Evolutionary conservation across 2,329 filamentous ascomycete genomes (phyloP).

Genomic region (Penicillium sp.): DNA sequence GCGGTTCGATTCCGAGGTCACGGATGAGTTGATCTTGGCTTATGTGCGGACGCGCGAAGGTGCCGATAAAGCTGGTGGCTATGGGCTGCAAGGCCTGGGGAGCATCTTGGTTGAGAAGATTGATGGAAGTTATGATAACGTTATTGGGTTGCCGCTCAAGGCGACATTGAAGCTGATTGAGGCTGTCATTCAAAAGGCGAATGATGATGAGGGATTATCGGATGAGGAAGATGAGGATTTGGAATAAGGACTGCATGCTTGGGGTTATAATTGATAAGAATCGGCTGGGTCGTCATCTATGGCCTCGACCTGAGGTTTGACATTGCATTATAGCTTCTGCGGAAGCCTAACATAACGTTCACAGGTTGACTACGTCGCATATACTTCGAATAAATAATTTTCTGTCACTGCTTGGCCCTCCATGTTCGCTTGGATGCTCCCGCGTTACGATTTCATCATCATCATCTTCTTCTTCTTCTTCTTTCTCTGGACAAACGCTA

Average conservation of each 20-base stretch:
- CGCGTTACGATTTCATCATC: no score
- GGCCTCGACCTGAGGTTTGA: not conserved
- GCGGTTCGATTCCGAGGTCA: conserved; percentile 73
- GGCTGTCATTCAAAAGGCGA: conserved; percentile 77
- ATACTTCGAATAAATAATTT: no score
- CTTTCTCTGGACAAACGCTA: no score
- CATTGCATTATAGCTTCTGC: not conserved
- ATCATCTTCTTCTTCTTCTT: no score
- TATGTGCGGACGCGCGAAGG: conserved; percentile 77
- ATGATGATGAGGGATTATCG: conserved; percentile 60
- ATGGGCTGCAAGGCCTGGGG: conserved; percentile 87
- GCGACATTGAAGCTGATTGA: conserved; percentile 80
- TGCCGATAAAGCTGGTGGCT: conserved; percentile 93
- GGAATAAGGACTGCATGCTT: conserved; percentile 4
- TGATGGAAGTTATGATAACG: conserved; percentile 89
- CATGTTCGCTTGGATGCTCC: no score
- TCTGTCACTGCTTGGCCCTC: no score
- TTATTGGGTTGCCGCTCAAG: conserved; percentile 84
- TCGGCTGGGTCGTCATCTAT: not conserved
- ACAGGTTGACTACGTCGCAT: no score
- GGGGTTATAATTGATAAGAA: not conserved
- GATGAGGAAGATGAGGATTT: conserved; percentile 38
- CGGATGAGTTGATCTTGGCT: conserved; percentile 79
- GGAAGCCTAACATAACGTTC: not conserved
- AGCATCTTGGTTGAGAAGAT: conserved; percentile 85